phyloP scores from a whole-genome alignment of 1,139 yeast species.

The Taphrina populina region DNA sequence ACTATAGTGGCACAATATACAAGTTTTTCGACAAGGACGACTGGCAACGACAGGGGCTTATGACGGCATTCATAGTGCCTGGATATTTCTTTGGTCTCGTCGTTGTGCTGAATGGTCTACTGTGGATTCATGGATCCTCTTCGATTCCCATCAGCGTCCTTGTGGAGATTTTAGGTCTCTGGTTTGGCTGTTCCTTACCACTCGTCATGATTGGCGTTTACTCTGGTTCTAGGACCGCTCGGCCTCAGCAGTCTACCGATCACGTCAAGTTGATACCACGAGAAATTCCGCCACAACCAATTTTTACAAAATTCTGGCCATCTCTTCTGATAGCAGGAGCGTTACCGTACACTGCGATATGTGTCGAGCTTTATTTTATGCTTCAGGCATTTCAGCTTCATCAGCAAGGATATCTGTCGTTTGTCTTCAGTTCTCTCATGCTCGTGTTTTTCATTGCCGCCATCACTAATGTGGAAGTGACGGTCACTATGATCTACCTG shows the following conservation, averaged over 20 bases:
- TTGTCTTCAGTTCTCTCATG: constrained; percentile 74
- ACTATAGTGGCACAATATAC: constrained; percentile 62
- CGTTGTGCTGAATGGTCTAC: constrained; percentile 61
- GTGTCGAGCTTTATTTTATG: constrained; percentile 71
- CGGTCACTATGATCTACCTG: constrained; percentile 69
- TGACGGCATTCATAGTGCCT: constrained; percentile 54
- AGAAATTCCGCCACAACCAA: constrained; percentile 49
- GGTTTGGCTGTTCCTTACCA: constrained; percentile 69
- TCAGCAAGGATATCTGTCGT: constrained; percentile 67
- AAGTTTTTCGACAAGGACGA: constrained; percentile 51
- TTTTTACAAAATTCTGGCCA: constrained; percentile 44
- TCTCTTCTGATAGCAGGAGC: constrained; percentile 56
- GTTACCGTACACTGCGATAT: constrained; percentile 76
- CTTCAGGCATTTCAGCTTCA: constrained; percentile 79
- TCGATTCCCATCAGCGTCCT: constrained; percentile 72
- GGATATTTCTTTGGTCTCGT: constrained; percentile 56
- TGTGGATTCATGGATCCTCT: constrained; percentile 76
- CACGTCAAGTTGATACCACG: constrained; percentile 43
- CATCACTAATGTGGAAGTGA: constrained; percentile 66
- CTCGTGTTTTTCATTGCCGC: constrained; percentile 60
- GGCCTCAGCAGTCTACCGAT: neutral
- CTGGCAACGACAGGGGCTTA: constrained; percentile 41
- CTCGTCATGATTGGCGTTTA: constrained; percentile 70
- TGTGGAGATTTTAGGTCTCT: constrained; percentile 56
- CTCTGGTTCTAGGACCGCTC: constrained; percentile 39